These are phyloP conservation scores for Kurtzmaniella quercitrusa DNA, from an alignment of 1,139 yeast genomes.

Conservation along the genomic window DNA sequence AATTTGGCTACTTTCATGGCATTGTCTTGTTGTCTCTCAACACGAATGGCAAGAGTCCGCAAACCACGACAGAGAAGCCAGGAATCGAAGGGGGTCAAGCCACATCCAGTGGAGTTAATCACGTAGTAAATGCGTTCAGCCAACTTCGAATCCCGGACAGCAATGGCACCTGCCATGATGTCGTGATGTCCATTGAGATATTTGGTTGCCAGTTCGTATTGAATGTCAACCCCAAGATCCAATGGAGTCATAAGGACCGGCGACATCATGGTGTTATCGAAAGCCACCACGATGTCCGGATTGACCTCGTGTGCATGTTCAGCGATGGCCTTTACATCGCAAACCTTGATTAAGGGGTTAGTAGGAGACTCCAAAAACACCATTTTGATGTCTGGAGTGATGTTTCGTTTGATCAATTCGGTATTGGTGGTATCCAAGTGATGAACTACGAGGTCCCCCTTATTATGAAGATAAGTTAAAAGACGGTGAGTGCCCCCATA, in stretches of 20 bases:
- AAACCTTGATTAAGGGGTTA: slow-evolving; percentile 84
- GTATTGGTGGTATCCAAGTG: slow-evolving; percentile 83
- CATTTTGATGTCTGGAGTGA: slow-evolving; percentile 57
- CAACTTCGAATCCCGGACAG: slow-evolving; percentile 57
- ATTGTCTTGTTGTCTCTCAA: slow-evolving; percentile 83
- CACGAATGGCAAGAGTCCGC: slow-evolving; percentile 77
- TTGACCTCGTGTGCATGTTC: slow-evolving; percentile 60
- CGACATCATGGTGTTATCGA: slow-evolving; percentile 95
- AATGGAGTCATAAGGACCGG: slow-evolving; percentile 83
- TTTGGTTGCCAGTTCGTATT: slow-evolving; percentile 90
- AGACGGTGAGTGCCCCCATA: slow-evolving; percentile 91
- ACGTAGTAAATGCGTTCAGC: slow-evolving; percentile 72
- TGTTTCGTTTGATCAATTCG: slow-evolving; percentile 50
- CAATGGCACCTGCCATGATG: slow-evolving; percentile 90
- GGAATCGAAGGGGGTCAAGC: slow-evolving; percentile 84
- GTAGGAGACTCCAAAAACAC: slow-evolving; percentile 87
- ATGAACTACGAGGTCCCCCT: slow-evolving; percentile 63
- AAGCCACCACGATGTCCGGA: slow-evolving; percentile 72
- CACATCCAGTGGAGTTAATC: slow-evolving; percentile 87
- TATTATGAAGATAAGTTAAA: slow-evolving; percentile 64
- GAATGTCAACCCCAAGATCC: slow-evolving; percentile 83
- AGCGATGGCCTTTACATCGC: slow-evolving; percentile 68
- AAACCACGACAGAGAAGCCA: slow-evolving; percentile 87
- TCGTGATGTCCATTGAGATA: slow-evolving; percentile 93
- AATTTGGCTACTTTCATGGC: slow-evolving; percentile 72